These are phyloP conservation scores for Carex kokanica DNA, from an alignment of 176 grass and related monocot species.

Conservation along the genomic window DNA sequence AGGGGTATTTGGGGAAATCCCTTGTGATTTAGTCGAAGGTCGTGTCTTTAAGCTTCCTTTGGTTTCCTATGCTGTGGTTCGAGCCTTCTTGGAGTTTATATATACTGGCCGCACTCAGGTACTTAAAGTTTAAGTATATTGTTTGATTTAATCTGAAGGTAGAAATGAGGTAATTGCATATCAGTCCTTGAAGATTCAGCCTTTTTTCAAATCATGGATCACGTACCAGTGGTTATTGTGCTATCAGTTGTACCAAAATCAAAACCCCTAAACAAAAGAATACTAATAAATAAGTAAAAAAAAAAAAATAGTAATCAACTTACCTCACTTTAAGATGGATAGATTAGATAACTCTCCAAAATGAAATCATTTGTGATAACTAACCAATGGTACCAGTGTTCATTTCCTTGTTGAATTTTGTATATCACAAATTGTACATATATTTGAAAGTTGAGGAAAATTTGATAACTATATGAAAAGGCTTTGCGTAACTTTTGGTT, in stretches of 20 bases:
- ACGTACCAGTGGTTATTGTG: not conserved
- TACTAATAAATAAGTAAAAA: not conserved
- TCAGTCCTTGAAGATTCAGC: not conserved
- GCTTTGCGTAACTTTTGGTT: conserved; percentile 10
- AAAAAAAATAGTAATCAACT: not conserved
- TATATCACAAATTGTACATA: not conserved
- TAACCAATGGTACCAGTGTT: not conserved
- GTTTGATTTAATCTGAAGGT: conserved; percentile 18
- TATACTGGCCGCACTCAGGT: conserved; percentile 79
- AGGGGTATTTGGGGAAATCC: conserved; percentile 63
- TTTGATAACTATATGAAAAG: not conserved
- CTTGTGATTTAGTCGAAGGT: conserved; percentile 34
- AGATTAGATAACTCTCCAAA: not conserved
- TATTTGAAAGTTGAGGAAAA: not conserved
- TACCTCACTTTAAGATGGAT: not conserved
- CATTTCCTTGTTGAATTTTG: not conserved
- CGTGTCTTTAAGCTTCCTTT: conserved; percentile 53
- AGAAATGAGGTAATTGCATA: not conserved
- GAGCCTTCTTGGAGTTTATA: conserved; percentile 72
- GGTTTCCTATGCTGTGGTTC: conserved; percentile 61
- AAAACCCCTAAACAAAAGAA: not conserved
- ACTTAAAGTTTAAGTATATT: conserved; percentile 32
- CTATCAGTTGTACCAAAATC: not conserved
- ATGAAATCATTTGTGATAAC: not conserved
- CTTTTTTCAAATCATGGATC: not conserved